A percentile compares a stretch with the other conserved stretches of the same genome.
phyloP scores from a whole-genome alignment of 2,329 filamentous ascomycete species.

The Fusarium decemcellulare region DNA sequence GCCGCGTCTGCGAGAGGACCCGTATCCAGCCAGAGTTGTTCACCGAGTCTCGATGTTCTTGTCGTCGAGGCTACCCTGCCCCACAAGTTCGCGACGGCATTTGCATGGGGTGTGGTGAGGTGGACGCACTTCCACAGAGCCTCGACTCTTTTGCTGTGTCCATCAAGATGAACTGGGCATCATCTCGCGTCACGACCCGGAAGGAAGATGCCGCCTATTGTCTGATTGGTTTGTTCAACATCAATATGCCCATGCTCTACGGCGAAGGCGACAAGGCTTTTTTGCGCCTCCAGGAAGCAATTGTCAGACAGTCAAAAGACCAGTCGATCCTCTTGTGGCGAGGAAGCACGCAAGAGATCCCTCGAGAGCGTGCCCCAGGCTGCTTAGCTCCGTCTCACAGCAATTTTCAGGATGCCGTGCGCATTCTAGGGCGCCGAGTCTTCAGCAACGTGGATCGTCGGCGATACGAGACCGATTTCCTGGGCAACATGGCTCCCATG shows the following conservation, averaged over 20 bases:
- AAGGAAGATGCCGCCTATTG: slow-evolving; percentile 50
- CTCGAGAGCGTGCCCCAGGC: slow-evolving; percentile 17
- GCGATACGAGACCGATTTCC: slow-evolving; percentile 36
- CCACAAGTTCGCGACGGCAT: slow-evolving; percentile 32
- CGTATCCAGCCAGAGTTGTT: slow-evolving; percentile 39
- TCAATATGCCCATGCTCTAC: slow-evolving; percentile 50
- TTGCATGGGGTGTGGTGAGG: slow-evolving; percentile 21
- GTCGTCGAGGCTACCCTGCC: background rate
- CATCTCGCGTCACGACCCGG: slow-evolving; percentile 42
- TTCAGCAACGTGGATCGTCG: slow-evolving; percentile 33
- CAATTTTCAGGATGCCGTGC: slow-evolving; percentile 30
- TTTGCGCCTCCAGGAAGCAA: slow-evolving; percentile 42
- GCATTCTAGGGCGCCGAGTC: slow-evolving; percentile 33
- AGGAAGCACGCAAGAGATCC: background rate
- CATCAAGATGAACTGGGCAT: slow-evolving; percentile 48
- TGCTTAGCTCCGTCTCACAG: slow-evolving; percentile 32
- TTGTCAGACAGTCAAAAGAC: slow-evolving; percentile 41
- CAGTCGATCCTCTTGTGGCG: slow-evolving; percentile 43
- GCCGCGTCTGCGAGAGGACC: slow-evolving; percentile 33
- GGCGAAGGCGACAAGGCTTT: slow-evolving; percentile 48
- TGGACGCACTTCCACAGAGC: slow-evolving; percentile 37
- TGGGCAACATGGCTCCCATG: slow-evolving; percentile 35
- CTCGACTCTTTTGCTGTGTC: slow-evolving; percentile 42
- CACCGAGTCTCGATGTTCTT: slow-evolving; percentile 34
- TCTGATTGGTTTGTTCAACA: slow-evolving; percentile 48